Conservation (phyloP, 2,329 filamentous ascomycete genomes). For the Phyllosticta capitalensis region DNA sequence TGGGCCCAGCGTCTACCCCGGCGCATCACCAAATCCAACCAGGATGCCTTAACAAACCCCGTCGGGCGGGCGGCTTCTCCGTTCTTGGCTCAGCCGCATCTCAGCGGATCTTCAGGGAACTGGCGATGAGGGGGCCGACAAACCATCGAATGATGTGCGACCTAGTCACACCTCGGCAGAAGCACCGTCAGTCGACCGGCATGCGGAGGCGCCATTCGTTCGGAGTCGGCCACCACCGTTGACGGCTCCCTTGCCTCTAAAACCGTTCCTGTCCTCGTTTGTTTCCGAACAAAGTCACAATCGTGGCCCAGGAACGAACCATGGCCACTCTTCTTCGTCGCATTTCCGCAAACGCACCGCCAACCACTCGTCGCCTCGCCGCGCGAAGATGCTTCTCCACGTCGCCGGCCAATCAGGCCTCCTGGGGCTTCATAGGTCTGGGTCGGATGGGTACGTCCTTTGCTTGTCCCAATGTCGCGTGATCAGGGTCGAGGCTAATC, state of each 20-base stretch:
- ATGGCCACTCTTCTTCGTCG: constrained; percentile 16
- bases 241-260: constrained; percentile 7
- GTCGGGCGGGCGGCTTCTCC: constrained; percentile 1
- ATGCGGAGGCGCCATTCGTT: constrained; percentile 10
- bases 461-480: constrained; percentile 3
- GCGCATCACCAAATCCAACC: background rate
- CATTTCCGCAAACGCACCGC: constrained; percentile 11
- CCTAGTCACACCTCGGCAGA: constrained; percentile 9
- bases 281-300: background rate
- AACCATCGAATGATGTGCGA: constrained; percentile 8
- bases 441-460: constrained; percentile 38
- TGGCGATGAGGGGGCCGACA: background rate
- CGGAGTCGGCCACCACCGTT: constrained; percentile 1
- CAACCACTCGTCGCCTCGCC: constrained; percentile 14
- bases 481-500: background rate
- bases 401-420: constrained; percentile 31
- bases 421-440: constrained; percentile 43
- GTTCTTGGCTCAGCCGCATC: constrained; percentile 8
- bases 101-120: constrained; percentile 7
- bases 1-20: background rate
- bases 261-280: background rate
- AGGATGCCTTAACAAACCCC: background rate
- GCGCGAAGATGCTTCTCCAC: constrained; percentile 36
- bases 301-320: constrained; percentile 5
- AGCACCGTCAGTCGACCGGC: constrained; percentile 3